Conservation (phyloP, 2,329 filamentous ascomycete genomes). For the Pestalotiopsis sp. region DNA sequence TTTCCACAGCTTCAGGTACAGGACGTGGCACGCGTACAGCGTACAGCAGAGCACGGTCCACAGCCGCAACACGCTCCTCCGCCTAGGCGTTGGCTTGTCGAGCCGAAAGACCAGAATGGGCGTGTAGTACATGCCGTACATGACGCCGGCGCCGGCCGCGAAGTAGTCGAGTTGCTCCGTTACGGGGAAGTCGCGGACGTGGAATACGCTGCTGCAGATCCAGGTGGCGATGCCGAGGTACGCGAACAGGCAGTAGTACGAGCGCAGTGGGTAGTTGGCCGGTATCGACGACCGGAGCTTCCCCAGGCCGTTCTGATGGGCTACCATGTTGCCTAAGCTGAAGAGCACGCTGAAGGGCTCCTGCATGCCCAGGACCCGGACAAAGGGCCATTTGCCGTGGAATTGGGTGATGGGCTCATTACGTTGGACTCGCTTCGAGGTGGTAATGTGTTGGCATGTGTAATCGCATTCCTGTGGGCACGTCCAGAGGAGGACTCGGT, state of each 20-base stretch:
- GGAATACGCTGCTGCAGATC: conserved; percentile 88
- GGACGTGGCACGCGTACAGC: conserved; percentile 76
- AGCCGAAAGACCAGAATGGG: conserved; percentile 81
- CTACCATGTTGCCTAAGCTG: conserved; percentile 86
- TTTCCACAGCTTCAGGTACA: conserved; percentile 78
- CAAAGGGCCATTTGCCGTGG: conserved; percentile 98
- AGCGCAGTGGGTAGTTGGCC: conserved; percentile 69
- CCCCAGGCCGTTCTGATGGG: conserved; percentile 75
- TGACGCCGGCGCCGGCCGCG: conserved; percentile 81
- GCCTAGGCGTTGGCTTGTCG: conserved; percentile 54
- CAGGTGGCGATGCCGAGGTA: conserved; percentile 82
- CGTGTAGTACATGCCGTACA: conserved; percentile 89
- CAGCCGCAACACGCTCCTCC: conserved; percentile 56
- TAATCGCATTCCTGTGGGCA: conserved; percentile 97
- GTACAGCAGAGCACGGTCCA: conserved; percentile 75
- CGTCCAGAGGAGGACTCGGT: conserved; percentile 86
- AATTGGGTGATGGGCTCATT: conserved; percentile 80
- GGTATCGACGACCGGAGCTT: conserved; percentile 73
- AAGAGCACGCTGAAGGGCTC: conserved; percentile 94
- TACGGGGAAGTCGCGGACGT: conserved; percentile 78
- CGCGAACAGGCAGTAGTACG: conserved; percentile 79
- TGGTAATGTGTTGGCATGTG: conserved; percentile 92
- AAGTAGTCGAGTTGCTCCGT: conserved; percentile 98
- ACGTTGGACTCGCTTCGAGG: conserved; percentile 65
- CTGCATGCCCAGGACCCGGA: conserved; percentile 87